A percentile compares a stretch with the other conserved stretches of the same genome.
These are phyloP conservation scores for Calocybe cyanea DNA, from an alignment of 768 basidiomycete genomes.

Conservation along the genomic window DNA sequence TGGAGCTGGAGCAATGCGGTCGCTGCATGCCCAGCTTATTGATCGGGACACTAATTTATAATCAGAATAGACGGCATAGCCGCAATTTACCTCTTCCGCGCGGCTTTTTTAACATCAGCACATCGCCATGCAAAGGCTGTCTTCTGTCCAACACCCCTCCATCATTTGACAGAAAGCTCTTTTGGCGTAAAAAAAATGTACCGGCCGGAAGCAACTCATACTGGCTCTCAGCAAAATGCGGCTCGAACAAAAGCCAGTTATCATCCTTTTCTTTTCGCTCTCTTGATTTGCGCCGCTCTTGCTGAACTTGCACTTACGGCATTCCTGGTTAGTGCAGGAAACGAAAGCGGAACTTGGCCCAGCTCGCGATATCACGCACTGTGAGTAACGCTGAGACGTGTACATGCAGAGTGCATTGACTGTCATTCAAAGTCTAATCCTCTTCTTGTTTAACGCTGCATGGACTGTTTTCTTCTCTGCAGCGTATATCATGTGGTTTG, in stretches of 20 bases:
- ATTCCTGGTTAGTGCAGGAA: constrained; percentile 68
- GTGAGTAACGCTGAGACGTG: constrained; percentile 32
- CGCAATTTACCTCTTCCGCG: too few species aligned
- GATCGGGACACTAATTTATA: too few species aligned
- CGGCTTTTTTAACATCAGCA: too few species aligned
- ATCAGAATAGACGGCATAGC: too few species aligned
- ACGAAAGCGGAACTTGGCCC: constrained; percentile 58
- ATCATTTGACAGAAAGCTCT: constrained; percentile 2
- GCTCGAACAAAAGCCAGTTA: constrained; percentile 46
- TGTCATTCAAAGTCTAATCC: constrained; percentile 38
- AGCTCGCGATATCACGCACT: constrained; percentile 60
- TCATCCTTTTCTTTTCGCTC: constrained; percentile 56
- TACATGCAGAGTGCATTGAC: neutral
- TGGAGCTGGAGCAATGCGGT: too few species aligned
- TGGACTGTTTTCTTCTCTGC: constrained; percentile 76
- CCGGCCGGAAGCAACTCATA: neutral
- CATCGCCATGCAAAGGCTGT: too few species aligned
- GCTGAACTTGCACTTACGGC: constrained; percentile 74
- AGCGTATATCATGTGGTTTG: constrained; percentile 68
- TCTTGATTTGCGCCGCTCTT: constrained; percentile 65
- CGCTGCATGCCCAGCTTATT: too few species aligned
- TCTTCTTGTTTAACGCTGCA: constrained; percentile 59
- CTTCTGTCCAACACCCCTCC: neutral
- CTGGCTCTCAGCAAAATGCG: constrained; percentile 29
- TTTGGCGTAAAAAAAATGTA: constrained; percentile 12